phyloP scores from a whole-genome alignment of 192 early-diverging fungal genomes.

The Coemansia sp. region DNA sequence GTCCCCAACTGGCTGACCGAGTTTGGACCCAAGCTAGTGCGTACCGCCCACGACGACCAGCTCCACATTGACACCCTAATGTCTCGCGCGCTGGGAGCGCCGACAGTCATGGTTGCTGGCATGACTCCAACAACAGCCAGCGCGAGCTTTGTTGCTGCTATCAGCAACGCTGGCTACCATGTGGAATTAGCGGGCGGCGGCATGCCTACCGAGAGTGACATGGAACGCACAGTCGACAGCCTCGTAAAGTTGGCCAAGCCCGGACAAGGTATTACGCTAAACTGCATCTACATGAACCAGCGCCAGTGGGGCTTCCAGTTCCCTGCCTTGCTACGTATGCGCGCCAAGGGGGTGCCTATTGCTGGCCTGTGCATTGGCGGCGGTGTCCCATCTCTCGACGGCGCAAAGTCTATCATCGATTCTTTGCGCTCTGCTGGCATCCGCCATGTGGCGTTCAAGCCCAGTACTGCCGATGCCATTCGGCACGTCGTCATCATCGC shows the following conservation, averaged over 20 bases:
- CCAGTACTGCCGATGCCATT: slow-evolving; percentile 76
- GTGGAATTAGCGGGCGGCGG: slow-evolving; percentile 91
- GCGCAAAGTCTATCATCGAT: slow-evolving; percentile 77
- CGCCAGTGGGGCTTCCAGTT: slow-evolving; percentile 85
- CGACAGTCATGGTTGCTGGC: slow-evolving; percentile 94
- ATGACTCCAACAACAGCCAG: slow-evolving; percentile 90
- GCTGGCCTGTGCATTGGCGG: slow-evolving; percentile 91
- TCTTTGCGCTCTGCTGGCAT: slow-evolving; percentile 79
- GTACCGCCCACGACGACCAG: slow-evolving; percentile 56
- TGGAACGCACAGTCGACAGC: slow-evolving; percentile 70
- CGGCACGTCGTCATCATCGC: slow-evolving; percentile 86
- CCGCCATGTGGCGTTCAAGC: slow-evolving; percentile 83
- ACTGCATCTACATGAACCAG: slow-evolving; percentile 89
- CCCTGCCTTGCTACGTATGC: slow-evolving; percentile 77
- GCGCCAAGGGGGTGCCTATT: slow-evolving; percentile 85
- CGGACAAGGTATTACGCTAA: slow-evolving; percentile 88
- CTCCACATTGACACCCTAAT: slow-evolving; percentile 89
- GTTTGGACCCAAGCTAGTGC: slow-evolving; percentile 82
- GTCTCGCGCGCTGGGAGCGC: slow-evolving; percentile 79
- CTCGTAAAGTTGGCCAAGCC: slow-evolving; percentile 73
- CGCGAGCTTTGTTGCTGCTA: slow-evolving; percentile 78
- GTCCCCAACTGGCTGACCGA: slow-evolving; percentile 85
- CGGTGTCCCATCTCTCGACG: slow-evolving; percentile 86
- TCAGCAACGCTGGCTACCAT: slow-evolving; percentile 90
- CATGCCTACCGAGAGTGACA: slow-evolving; percentile 74